Evolutionary conservation across 805 yeast genomes (phyloP), one percentile per base, ranked within the genome.

Genomic region (Kodamaea neixiangensis): DNA sequence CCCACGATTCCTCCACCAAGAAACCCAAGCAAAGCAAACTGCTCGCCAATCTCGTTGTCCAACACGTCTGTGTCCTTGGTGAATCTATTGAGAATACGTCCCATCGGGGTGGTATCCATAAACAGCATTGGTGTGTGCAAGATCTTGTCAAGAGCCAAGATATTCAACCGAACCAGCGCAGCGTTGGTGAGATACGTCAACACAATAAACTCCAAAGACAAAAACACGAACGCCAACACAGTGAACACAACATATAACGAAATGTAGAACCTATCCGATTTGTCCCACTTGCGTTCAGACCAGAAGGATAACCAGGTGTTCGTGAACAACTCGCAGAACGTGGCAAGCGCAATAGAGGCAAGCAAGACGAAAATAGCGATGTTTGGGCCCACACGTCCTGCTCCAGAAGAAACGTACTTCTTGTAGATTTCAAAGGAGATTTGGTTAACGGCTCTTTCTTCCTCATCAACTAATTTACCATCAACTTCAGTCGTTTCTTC

Each of bases 241-340:
- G 86, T 72, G 56, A 85, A 73, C 78, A 85, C 72, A 42, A 87
- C 85, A 58, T 85, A 86, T 40, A 88, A 57, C 1, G 94, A 96
- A 64, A 86, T 86, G 70, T 89, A 89, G 58, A 83, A 82, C 0
- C 82, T 78, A 47, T 76, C 70, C 7, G 78, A 50, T 50, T 71
- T 69, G 3, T 65, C 54, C 60, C 85, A 88, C 61, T 78, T 81
- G 46, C 73, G 54, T 14, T 74, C 76, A 5, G 85, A 75, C 97
- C 97, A 90, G 66, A 86, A 90, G 0, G 96, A 84, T 50, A 91
- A 73, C 96, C 96, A 88, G 14, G 86, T 83, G 62, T 84, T 86
- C 42, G 86, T 77, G 60, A 86, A 83, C 39, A 85, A 64, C 49
- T 73, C 73, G 51, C 77, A 72, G 62, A 84, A 85, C 0, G 79